Percentiles rank a stretch among this genome's conserved stretches.
Conservation (phyloP, 1,284 basidiomycete genomes). For the Apiotrichum akiyoshidainum region DNA sequence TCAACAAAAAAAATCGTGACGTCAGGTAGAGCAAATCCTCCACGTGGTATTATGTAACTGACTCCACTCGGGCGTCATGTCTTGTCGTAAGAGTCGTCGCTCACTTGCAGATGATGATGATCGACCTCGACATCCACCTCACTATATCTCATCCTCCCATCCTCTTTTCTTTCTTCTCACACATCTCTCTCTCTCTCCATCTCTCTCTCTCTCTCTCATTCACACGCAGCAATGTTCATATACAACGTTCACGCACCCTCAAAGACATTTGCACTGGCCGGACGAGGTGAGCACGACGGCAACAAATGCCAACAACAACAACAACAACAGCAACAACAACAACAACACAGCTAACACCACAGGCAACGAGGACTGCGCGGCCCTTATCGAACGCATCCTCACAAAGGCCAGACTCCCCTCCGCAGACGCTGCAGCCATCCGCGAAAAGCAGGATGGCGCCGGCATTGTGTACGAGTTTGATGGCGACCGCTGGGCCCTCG, state of each 20-base stretch:
- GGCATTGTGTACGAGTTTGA: slow-evolving; percentile 49
- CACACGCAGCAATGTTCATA: slow-evolving; percentile 33
- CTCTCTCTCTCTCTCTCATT: no score
- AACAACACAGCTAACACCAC: not conserved
- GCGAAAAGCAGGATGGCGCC: slow-evolving; percentile 30
- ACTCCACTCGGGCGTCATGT: no score
- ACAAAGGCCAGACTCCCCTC: slow-evolving; percentile 28
- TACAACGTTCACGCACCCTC: slow-evolving; percentile 49
- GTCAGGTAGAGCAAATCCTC: no score
- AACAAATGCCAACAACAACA: not conserved
- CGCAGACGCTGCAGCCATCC: slow-evolving; percentile 18
- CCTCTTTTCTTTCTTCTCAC: not conserved
- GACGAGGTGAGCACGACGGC: slow-evolving; percentile 12
- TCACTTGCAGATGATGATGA: no score
- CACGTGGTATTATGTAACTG: no score
- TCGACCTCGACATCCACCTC: no score
- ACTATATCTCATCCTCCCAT: not conserved
- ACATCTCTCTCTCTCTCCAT: not conserved
- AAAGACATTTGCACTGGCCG: slow-evolving; percentile 30
- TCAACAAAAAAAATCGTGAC: no score
- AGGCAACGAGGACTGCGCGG: slow-evolving; percentile 37
- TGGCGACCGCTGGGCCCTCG: slow-evolving; percentile 44
- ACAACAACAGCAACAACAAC: not conserved
- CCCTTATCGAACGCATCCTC: slow-evolving; percentile 36
- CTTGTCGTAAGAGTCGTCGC: no score